These are phyloP conservation scores for Antonospora locustae DNA, from an alignment of 371 early-diverging fungal species.

Conservation along the genomic window DNA sequence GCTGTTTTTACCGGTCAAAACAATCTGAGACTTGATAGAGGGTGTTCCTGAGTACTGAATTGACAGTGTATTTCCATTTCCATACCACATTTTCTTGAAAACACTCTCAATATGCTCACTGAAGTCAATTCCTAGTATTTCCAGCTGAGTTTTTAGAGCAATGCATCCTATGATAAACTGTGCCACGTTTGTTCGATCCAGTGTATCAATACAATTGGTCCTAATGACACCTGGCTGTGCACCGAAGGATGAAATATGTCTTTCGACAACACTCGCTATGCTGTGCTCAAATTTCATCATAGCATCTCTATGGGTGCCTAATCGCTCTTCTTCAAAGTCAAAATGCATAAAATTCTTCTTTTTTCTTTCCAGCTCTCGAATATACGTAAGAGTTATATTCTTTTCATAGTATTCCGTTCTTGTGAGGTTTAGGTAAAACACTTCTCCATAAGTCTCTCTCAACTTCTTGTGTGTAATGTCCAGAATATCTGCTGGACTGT, in stretches of 20 bases:
- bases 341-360: slow-evolving; percentile 30
- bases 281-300: slow-evolving; percentile 64
- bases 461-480: slow-evolving; percentile 28
- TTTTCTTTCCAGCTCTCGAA: slow-evolving; percentile 11
- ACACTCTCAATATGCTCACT: slow-evolving; percentile 2
- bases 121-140: slow-evolving; percentile 15
- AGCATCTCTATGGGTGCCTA: slow-evolving; percentile 61
- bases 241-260: slow-evolving; percentile 58
- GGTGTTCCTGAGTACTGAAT: slow-evolving; percentile 87
- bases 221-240: slow-evolving; percentile 69
- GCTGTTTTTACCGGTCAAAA: slow-evolving; percentile 72
- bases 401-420: slow-evolving; percentile 42
- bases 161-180: slow-evolving; percentile 79
- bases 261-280: slow-evolving; percentile 59
- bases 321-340: slow-evolving; percentile 36
- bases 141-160: slow-evolving; percentile 62
- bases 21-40: slow-evolving; percentile 86
- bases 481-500: slow-evolving; percentile 8
- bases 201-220: slow-evolving; percentile 96
- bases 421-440: slow-evolving; percentile 48
- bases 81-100: slow-evolving; percentile 84
- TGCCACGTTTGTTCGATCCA: slow-evolving; percentile 94
- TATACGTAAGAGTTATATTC: slow-evolving; percentile 25
- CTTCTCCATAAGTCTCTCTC: slow-evolving; percentile 27
- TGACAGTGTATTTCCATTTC: slow-evolving; percentile 89